Evolutionary conservation across 2,329 filamentous ascomycete species (phyloP), one percentile per base, ranked within the genome.

Genomic region (Beauveria brongniartii): DNA sequence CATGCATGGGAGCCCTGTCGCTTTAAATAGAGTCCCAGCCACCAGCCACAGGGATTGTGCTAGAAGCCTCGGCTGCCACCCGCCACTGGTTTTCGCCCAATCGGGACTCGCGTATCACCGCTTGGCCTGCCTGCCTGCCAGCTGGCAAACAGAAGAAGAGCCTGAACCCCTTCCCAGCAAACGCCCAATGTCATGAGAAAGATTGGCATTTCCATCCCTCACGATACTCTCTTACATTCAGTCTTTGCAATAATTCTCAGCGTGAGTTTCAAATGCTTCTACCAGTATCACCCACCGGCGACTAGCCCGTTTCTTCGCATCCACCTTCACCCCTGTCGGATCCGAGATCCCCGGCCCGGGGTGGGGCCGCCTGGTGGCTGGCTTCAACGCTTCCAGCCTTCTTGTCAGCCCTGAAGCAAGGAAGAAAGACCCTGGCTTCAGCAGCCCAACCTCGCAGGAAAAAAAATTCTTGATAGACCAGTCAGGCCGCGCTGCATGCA

Each of bases 301-400:
- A 28, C 46, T 43, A 58, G 44, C 26, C 26, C 37, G n/a, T 20
- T 18, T 53, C 16, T 37, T 40, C 55, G 44, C 20, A 26, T 24
- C 56, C 56, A 59, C 53, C 53, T 50, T 30, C 26, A 14, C 24
- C 48, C 40, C 43, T 47, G 57, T 60, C 57, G 40, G 57, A 60
- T 60, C 57, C 50, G 10, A 54, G 57, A 60, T 60, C 57, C 57
- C 57, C 48, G 57, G 57, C 47, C 48, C 40, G 37, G 28, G n/a
- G 47, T 52, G 56, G 48, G 56, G 47, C 56, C 48, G 50, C n/a
- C 28, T 10, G 57, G 57, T 54, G 57, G 57, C 56, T 60, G 57
- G 57, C 57, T 51, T 59, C 24, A 14, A 12, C 34, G 14, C 24
- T 60, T 48, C 57, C 57, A 60, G 56, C 56, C 56, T 52, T 59